Conservation (phyloP, 176 grass and related monocot genomes). For the Cenchrus purpureus region DNA sequence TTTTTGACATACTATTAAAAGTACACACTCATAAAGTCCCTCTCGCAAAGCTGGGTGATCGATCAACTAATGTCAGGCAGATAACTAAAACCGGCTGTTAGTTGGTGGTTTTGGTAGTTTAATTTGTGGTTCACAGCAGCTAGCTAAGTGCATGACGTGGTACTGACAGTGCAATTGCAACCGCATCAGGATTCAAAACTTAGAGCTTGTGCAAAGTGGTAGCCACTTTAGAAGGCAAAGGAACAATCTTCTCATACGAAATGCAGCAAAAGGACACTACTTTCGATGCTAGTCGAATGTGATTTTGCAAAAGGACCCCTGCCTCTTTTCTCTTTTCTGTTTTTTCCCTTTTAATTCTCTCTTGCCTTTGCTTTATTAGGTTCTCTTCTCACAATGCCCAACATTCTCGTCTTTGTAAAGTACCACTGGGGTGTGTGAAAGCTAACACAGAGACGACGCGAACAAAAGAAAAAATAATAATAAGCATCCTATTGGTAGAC, state of each 20-base stretch:
- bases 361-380: slow-evolving; percentile 52
- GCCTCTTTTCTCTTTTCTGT: slow-evolving; percentile 9
- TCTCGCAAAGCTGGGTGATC: slow-evolving; percentile 23
- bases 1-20: slow-evolving; percentile 26
- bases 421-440: slow-evolving; percentile 48
- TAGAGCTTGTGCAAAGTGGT: slow-evolving; percentile 58
- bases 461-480: neutral
- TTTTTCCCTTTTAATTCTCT: slow-evolving; percentile 35
- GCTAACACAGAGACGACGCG: slow-evolving; percentile 34
- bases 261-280: slow-evolving; percentile 45
- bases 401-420: slow-evolving; percentile 60
- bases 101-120: neutral
- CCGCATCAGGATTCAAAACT: slow-evolving; percentile 55
- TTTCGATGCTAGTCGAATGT: slow-evolving; percentile 56
- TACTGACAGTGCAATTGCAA: slow-evolving; percentile 20
- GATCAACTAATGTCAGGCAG: slow-evolving; percentile 22
- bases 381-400: slow-evolving; percentile 50
- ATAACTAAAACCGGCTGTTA: neutral
- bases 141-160: slow-evolving; percentile 13
- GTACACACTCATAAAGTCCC: slow-evolving; percentile 2
- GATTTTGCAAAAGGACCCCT: slow-evolving; percentile 50
- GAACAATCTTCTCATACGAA: slow-evolving; percentile 46
- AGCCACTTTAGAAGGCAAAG: slow-evolving; percentile 60
- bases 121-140: slow-evolving; percentile 4
- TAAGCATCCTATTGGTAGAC: slow-evolving; percentile 43